Percentiles rank a stretch among this genome's conserved stretches.
Evolutionary conservation across 352 stramenopile species (phyloP).

Genomic region (Globisporangium radiosum): DNA sequence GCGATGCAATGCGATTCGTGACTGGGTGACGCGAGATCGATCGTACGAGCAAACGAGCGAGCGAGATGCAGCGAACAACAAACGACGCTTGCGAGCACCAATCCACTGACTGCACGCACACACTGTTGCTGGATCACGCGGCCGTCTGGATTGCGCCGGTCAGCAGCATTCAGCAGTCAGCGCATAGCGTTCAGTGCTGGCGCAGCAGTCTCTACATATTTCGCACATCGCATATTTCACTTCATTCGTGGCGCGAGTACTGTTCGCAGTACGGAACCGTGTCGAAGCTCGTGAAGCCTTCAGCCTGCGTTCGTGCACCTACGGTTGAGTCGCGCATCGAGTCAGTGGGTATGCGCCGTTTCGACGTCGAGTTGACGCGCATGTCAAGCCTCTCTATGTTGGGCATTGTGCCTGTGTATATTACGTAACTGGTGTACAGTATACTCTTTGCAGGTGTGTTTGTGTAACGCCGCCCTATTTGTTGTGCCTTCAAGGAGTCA

Average conservation of each 20-base stretch:
- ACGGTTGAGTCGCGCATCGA: not conserved
- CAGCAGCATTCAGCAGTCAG: no score
- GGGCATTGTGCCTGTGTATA: not conserved
- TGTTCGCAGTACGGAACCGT: not conserved
- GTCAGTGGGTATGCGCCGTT: not conserved
- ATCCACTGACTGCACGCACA: no score
- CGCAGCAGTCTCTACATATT: no score
- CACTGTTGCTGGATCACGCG: no score
- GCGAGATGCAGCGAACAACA: no score
- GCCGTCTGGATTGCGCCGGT: no score
- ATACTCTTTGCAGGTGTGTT: not conserved
- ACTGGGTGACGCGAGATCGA: not conserved
- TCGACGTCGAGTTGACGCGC: not conserved
- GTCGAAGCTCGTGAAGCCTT: not conserved
- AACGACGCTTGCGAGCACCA: no score
- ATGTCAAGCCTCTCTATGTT: not conserved
- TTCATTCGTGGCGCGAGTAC: not conserved
- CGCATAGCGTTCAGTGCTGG: no score
- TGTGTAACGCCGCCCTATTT: not conserved
- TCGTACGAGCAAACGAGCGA: not conserved
- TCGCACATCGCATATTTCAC: no score
- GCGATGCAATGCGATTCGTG: no score
- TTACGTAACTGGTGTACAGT: not conserved
- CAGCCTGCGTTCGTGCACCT: not conserved
- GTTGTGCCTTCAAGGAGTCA: constrained; percentile 13